These are phyloP conservation scores for Chamaecrista fasciculata DNA, from an alignment of 306 rosid genomes.

Conservation along the genomic window DNA sequence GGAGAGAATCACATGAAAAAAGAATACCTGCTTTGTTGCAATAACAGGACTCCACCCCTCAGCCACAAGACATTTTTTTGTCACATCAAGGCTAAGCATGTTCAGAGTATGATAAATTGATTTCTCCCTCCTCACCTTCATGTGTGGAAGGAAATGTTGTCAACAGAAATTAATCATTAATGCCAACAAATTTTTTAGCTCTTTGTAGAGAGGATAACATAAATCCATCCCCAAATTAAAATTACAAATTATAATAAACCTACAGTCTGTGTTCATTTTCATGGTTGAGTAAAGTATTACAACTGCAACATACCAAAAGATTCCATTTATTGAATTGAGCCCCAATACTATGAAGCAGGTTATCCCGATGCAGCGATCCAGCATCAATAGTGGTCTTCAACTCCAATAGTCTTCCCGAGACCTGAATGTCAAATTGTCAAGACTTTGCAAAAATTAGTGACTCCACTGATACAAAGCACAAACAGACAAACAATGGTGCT, in stretches of 20 bases:
- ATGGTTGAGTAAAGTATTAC: conserved; percentile 2
- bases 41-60: conserved; percentile 97
- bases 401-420: conserved; percentile 70
- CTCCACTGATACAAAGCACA: background rate
- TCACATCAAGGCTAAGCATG: conserved; percentile 97
- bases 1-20: conserved; percentile 8
- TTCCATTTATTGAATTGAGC: conserved; percentile 81
- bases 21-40: conserved; percentile 75
- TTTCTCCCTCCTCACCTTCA: conserved; percentile 93
- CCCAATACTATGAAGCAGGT: conserved; percentile 70
- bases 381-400: conserved; percentile 82
- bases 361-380: conserved; percentile 64
- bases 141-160: conserved; percentile 34
- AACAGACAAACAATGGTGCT: conserved; percentile 15
- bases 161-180: conserved; percentile 31
- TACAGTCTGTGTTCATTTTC: background rate
- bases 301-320: conserved; percentile 53
- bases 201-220: background rate
- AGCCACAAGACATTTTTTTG: conserved; percentile 91
- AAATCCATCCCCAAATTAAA: background rate
- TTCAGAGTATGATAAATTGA: conserved; percentile 82
- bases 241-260: conserved; percentile 5
- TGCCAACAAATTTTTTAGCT: conserved; percentile 7
- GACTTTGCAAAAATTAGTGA: background rate
- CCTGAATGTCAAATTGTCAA: conserved; percentile 47